Evolutionary conservation across 345 rosid species (phyloP).

Genomic region (Murraya paniculata): DNA sequence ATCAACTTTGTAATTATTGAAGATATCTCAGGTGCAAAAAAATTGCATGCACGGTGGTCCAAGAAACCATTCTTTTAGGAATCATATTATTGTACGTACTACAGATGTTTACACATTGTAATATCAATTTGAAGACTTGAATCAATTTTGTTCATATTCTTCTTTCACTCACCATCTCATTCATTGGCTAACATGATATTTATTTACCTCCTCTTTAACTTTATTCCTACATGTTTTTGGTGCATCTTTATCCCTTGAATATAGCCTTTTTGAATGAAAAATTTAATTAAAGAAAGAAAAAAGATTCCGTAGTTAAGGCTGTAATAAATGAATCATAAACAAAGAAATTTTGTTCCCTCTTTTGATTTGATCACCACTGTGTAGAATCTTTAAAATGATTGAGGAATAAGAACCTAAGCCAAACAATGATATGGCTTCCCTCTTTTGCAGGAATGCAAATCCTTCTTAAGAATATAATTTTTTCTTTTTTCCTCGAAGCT

Average conservation of each 20-base stretch:
- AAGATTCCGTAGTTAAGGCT: constrained; percentile 5
- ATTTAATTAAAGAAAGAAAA: constrained; percentile 3
- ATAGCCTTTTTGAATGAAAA: constrained; percentile 8
- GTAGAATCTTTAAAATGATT: constrained; percentile 24
- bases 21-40: background rate
- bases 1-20: background rate
- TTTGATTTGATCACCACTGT: constrained; percentile 9
- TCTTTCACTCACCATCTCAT: constrained; percentile 4
- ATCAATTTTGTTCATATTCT: background rate
- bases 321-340: background rate
- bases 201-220: constrained; percentile 14
- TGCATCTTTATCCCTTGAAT: constrained; percentile 14
- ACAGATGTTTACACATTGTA: background rate
- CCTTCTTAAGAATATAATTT: constrained; percentile 14
- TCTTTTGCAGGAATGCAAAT: constrained; percentile 26
- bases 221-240: constrained; percentile 18
- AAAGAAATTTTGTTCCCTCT: background rate
- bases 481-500: background rate
- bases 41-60: constrained; percentile 8
- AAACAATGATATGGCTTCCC: constrained; percentile 21
- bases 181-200: constrained; percentile 5
- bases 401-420: constrained; percentile 31
- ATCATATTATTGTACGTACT: constrained; percentile 1
- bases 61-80: constrained; percentile 7
- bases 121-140: background rate